Evolutionary conservation across 345 rosid genomes (phyloP).

Genomic region (Hypericum androsaemum): DNA sequence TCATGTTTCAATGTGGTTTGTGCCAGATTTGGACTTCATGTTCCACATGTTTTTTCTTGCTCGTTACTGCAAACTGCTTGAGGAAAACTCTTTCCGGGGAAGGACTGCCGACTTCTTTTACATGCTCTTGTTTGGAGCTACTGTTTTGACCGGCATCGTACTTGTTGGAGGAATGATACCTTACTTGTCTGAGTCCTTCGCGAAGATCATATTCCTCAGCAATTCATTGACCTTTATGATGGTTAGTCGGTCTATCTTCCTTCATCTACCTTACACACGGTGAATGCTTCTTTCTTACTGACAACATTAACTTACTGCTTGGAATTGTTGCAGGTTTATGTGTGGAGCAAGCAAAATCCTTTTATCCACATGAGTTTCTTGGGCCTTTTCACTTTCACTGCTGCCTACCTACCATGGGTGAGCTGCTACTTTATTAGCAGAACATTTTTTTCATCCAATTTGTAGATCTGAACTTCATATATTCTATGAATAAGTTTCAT

Average conservation of each 20-base stretch:
- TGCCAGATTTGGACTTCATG: constrained; percentile 88
- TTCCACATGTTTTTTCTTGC: constrained; percentile 99
- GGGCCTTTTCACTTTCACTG: constrained; percentile 90
- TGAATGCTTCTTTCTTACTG: background rate
- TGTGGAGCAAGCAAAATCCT: constrained; percentile 99
- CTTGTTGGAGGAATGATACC: constrained; percentile 95
- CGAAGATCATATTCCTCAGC: constrained; percentile 92
- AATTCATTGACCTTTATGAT: constrained; percentile 98
- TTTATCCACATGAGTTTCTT: constrained; percentile 96
- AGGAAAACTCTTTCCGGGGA: constrained; percentile 96
- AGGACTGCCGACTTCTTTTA: constrained; percentile 96
- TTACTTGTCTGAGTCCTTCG: constrained; percentile 75
- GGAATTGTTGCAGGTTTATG: constrained; percentile 55
- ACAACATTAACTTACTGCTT: background rate
- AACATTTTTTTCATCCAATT: too few relatives aligned
- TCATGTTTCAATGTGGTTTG: background rate
- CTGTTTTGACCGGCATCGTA: constrained; percentile 73
- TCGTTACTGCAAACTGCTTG: constrained; percentile 95
- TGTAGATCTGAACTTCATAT: too few relatives aligned
- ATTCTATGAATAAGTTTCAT: too few relatives aligned
- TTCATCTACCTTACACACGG: background rate
- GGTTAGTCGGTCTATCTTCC: constrained; percentile 39
- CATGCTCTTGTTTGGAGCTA: constrained; percentile 96
- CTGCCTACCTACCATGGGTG: constrained; percentile 96
- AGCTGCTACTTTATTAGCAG: constrained; percentile 11